These are phyloP conservation scores for Eucalyptus curtisii DNA, from an alignment of 345 rosid species.

Conservation along the genomic window DNA sequence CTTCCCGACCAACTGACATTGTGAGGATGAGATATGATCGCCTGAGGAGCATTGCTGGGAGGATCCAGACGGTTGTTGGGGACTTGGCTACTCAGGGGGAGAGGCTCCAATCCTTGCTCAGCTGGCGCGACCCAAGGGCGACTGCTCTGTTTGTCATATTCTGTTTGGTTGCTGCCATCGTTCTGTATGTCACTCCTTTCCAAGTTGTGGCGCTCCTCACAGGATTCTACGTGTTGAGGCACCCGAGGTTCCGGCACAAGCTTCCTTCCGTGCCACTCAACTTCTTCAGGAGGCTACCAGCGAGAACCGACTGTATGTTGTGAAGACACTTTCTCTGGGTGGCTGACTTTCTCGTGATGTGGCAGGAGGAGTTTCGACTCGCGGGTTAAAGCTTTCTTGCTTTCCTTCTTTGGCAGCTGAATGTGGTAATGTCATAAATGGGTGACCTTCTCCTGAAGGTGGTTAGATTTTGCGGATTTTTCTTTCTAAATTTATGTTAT, in stretches of 20 bases:
- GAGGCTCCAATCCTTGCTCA: constrained; percentile 74
- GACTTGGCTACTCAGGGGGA: constrained; percentile 96
- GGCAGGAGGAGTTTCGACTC: neutral
- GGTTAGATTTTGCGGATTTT: constrained; percentile 32
- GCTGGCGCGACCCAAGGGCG: constrained; percentile 97
- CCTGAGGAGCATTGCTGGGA: constrained; percentile 82
- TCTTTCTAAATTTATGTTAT: constrained; percentile 3
- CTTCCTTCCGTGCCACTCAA: constrained; percentile 87
- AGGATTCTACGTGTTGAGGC: constrained; percentile 72
- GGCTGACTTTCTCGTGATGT: neutral
- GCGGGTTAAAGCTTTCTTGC: neutral
- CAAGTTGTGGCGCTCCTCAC: constrained; percentile 64
- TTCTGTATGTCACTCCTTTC: constrained; percentile 81
- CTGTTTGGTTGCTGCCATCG: constrained; percentile 70
- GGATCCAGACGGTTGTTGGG: constrained; percentile 89
- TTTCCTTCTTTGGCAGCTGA: neutral
- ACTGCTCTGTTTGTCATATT: constrained; percentile 67
- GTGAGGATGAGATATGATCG: constrained; percentile 84
- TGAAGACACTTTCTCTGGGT: constrained; percentile 8
- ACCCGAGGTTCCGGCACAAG: constrained; percentile 85
- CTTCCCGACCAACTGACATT: constrained; percentile 60
- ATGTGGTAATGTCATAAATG: neutral
- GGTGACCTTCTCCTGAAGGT: constrained; percentile 25
- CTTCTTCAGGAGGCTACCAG: constrained; percentile 91
- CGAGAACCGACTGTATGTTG: constrained; percentile 88